Conservation (phyloP, 805 yeast species). For the Starmerella khaoyaiensis region DNA sequence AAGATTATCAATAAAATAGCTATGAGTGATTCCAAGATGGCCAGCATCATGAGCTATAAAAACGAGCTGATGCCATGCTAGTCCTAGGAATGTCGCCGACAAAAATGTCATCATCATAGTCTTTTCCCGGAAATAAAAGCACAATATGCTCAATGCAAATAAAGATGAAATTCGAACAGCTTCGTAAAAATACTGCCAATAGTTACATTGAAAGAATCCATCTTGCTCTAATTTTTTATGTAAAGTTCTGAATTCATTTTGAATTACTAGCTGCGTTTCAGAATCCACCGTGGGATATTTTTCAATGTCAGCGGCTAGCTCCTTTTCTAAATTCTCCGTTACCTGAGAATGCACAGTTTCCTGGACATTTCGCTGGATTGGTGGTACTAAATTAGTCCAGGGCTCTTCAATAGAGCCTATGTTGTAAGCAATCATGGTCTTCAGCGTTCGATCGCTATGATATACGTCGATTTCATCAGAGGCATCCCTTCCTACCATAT, state of each 20-base stretch:
- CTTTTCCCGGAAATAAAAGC: conserved; percentile 29
- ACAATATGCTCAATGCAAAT: conserved; percentile 37
- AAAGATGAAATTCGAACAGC: conserved; percentile 45
- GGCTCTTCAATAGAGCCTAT: conserved; percentile 50
- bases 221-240: conserved; percentile 42
- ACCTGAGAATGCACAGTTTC: conserved; percentile 25
- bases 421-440: conserved; percentile 41
- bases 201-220: conserved; percentile 61
- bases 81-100: conserved; percentile 56
- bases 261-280: conserved; percentile 46
- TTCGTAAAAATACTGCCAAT: conserved; percentile 62
- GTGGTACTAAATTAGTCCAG: conserved; percentile 74
- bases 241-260: conserved; percentile 45
- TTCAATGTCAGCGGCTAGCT: conserved; percentile 43
- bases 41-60: conserved; percentile 88
- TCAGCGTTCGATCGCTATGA: conserved; percentile 48
- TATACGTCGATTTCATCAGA: conserved; percentile 83
- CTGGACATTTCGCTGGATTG: conserved; percentile 68
- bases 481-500: conserved; percentile 81
- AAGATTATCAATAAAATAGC: conserved; percentile 61
- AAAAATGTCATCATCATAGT: conserved; percentile 30
- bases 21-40: conserved; percentile 69
- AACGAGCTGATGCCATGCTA: conserved; percentile 81
- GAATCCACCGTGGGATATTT: conserved; percentile 54
- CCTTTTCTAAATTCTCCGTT: conserved; percentile 44